These are phyloP conservation scores for Dunaliella primolecta DNA, from an alignment of 139 green algal genomes.

Conservation along the genomic window DNA sequence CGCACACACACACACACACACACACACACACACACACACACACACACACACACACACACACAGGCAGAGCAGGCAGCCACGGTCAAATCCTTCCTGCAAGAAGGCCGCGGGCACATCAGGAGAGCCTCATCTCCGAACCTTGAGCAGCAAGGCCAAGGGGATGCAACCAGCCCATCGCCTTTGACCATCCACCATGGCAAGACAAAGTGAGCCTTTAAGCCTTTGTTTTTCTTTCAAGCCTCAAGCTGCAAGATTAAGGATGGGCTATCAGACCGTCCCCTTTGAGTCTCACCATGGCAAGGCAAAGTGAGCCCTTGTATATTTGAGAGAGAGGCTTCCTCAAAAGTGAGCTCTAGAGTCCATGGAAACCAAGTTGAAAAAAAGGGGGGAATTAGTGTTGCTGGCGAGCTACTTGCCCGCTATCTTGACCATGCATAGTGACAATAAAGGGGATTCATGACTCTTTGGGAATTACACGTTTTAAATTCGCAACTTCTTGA, in stretches of 20 bases:
- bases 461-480: too few relatives aligned
- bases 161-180: neutral
- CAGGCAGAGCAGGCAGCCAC: neutral
- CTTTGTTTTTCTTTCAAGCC: neutral
- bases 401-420: too few relatives aligned
- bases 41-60: neutral
- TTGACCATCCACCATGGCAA: neutral
- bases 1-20: neutral
- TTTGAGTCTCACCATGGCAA: neutral
- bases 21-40: neutral
- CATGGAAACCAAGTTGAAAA: too few relatives aligned
- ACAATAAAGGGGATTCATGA: too few relatives aligned
- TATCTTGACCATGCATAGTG: too few relatives aligned
- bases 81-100: neutral
- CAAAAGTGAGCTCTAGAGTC: too few relatives aligned
- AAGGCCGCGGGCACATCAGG: neutral
- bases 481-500: too few relatives aligned
- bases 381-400: too few relatives aligned
- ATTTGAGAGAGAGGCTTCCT: too few relatives aligned
- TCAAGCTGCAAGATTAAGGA: neutral
- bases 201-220: neutral
- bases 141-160: neutral
- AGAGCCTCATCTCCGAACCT: neutral
- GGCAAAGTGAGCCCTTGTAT: neutral
- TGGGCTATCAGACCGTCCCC: neutral